Base-by-base conservation (phyloP, 1,139 yeast species). In the Sugiyamaella castrensis region DNA sequence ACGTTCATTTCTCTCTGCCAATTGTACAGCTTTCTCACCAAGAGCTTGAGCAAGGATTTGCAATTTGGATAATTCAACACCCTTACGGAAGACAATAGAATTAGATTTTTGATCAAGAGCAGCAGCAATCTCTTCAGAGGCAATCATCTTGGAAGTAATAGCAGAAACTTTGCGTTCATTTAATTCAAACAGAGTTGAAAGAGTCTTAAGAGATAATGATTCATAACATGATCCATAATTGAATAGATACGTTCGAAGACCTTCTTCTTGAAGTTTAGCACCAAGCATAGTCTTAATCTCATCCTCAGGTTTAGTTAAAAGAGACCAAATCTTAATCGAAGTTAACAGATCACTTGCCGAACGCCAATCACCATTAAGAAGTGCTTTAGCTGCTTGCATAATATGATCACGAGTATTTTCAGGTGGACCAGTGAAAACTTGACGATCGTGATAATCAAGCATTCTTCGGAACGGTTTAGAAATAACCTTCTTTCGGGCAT, bases 361-460 rank as follows among this genome's bases (percentile, higher is more conserved):
- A 53, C 77, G 71, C 98, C 98, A 92, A 66, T 92, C 88, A 59
- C 98, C 97, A 61, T 79, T 80, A 67, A 87, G 87, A 69, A 94
- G 81, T 40, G 89, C 83, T 70, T 84, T 84, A 40, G 98, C 94
- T 46, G 98, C 96, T 68, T 87, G 91, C 76, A 92, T 84, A 62
- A 92, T 84, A 70, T 81, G 89, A 70, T 92, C 99, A 66, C 95
- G 85, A 47, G 95, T 87, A 70, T 92, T 87, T 72, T 92, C 98
- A 51, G 98, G 97, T 39, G 98, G 98, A 35, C 98, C 98, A 57
- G 91, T 88, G 75, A 92, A 92, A 55, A 85, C 87, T 69, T 92
- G 96, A 70, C 94, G 85, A 67, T 91, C 96, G 65, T 87, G 91
- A 74, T 86, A 87, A 66, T 92, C 98, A 61, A 92, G 79, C 70